Conservation (phyloP, 208 protist species). For the Phytomonas sp. region DNA sequence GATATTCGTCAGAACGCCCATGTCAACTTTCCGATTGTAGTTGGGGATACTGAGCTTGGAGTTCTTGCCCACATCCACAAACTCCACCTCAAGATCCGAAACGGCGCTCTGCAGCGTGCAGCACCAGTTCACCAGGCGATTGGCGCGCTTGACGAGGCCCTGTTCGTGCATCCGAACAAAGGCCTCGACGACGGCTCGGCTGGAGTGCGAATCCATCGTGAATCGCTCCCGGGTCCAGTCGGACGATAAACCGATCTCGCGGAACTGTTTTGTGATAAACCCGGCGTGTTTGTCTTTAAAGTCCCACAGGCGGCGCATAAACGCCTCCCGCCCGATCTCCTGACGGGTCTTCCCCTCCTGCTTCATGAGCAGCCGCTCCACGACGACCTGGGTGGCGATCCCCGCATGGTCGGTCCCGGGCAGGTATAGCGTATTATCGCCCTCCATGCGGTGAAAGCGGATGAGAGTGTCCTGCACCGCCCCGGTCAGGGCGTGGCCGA, state of each 20-base stretch:
- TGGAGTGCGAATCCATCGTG: slow-evolving; percentile 96
- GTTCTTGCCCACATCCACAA: slow-evolving; percentile 78
- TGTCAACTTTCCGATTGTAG: slow-evolving; percentile 90
- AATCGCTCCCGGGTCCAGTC: slow-evolving; percentile 99
- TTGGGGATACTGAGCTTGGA: slow-evolving; percentile 81
- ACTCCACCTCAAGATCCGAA: slow-evolving; percentile 99
- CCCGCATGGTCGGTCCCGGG: slow-evolving; percentile 99
- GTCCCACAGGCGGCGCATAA: slow-evolving; percentile 95
- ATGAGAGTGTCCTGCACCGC: slow-evolving; percentile 94
- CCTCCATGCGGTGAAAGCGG: slow-evolving; percentile 95
- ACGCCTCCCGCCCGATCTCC: slow-evolving; percentile 96
- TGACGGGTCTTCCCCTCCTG: slow-evolving; percentile 86
- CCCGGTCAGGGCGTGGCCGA: slow-evolving; percentile 98
- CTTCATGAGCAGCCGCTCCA: slow-evolving; percentile 95
- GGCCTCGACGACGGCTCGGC: slow-evolving; percentile 92
- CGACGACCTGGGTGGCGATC: slow-evolving; percentile 98
- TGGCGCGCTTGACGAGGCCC: slow-evolving; percentile 95
- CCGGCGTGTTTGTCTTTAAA: slow-evolving; percentile 97
- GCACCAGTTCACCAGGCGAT: slow-evolving; percentile 99
- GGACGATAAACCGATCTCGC: slow-evolving; percentile 93
- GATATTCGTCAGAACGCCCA: slow-evolving; percentile 93
- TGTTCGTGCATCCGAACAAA: slow-evolving; percentile 97
- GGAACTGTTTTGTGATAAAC: slow-evolving; percentile 95
- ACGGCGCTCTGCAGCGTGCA: slow-evolving; percentile 98
- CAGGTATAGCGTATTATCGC: slow-evolving; percentile 96